phyloP scores from a whole-genome alignment of 257 asterid species.

The Striga asiatica region DNA sequence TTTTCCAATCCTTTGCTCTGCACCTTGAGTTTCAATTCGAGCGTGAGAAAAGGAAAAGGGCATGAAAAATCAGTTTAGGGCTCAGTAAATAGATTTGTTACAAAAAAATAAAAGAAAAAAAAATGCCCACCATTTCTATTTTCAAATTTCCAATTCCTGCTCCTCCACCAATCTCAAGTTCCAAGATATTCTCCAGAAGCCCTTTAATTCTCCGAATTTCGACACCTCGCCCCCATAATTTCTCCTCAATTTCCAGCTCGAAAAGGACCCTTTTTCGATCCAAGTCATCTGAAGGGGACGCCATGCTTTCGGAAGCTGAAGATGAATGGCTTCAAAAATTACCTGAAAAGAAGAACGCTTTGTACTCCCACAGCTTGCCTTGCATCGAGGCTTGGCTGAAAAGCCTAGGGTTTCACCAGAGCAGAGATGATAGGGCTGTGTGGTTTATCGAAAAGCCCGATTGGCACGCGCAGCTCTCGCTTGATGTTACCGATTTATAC shows the following conservation, averaged over 20 bases:
- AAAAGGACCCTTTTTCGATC: constrained; percentile 21
- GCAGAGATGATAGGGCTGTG: constrained; percentile 75
- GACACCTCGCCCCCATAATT: constrained; percentile 17
- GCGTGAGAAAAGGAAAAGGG: neutral
- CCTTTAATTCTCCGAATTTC: constrained; percentile 25
- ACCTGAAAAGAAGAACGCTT: constrained; percentile 78
- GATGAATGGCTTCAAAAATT: constrained; percentile 85
- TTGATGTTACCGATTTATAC: constrained; percentile 77
- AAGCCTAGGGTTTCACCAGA: constrained; percentile 70
- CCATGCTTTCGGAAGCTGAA: constrained; percentile 32
- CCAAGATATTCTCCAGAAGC: constrained; percentile 15
- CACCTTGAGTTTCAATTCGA: constrained; percentile 2
- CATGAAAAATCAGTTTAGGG: neutral
- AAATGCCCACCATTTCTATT: constrained; percentile 32
- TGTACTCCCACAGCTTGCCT: constrained; percentile 91
- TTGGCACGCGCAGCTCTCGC: constrained; percentile 86
- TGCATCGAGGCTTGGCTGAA: constrained; percentile 91
- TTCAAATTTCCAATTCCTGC: constrained; percentile 19
- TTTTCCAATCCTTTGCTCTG: constrained; percentile 15
- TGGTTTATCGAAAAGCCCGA: constrained; percentile 80
- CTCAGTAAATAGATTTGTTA: neutral
- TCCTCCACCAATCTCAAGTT: constrained; percentile 10
- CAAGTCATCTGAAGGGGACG: constrained; percentile 45
- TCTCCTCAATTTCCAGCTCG: constrained; percentile 19
- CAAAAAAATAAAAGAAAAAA: neutral